Percentiles rank a stretch among this genome's conserved stretches.
These are phyloP conservation scores for Colletotrichum melonis DNA, from an alignment of 2,329 filamentous ascomycete species.

Conservation along the genomic window DNA sequence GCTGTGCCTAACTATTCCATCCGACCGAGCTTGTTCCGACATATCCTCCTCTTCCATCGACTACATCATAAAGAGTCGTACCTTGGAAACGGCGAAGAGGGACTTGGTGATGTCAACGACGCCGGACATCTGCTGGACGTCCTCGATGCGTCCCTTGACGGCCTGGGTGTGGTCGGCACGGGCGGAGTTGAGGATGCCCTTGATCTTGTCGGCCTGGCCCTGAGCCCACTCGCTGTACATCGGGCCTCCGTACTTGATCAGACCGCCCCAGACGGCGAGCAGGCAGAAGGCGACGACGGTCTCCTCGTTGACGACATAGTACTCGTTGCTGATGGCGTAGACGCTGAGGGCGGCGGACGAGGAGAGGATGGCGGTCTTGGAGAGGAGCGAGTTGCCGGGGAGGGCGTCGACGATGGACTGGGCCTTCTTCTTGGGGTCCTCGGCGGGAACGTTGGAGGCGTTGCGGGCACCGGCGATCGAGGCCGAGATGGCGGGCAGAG, in stretches of 20 bases:
- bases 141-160: conserved; percentile 93
- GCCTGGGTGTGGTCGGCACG: conserved; percentile 94
- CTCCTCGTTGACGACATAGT: conserved; percentile 99
- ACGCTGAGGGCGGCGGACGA: conserved; percentile 89
- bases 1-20: not conserved
- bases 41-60: not conserved
- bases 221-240: conserved; percentile 94
- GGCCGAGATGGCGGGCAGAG: conserved; percentile 78
- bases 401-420: conserved; percentile 94
- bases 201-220: conserved; percentile 90
- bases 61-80: conserved; percentile 52
- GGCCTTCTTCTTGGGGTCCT: conserved; percentile 96
- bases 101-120: conserved; percentile 98
- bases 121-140: conserved; percentile 91
- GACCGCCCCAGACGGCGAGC: conserved; percentile 89
- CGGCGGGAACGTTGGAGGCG: conserved; percentile 80
- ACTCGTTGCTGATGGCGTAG: conserved; percentile 98
- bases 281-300: conserved; percentile 93
- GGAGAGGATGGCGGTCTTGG: conserved; percentile 97
- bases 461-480: conserved; percentile 74
- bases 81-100: conserved; percentile 98
- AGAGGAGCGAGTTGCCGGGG: conserved; percentile 90
- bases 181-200: conserved; percentile 92
- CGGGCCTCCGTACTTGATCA: conserved; percentile 94
- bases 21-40: not conserved